Conservation (phyloP, 768 basidiomycete species). For the Tephrocybe sp. region DNA sequence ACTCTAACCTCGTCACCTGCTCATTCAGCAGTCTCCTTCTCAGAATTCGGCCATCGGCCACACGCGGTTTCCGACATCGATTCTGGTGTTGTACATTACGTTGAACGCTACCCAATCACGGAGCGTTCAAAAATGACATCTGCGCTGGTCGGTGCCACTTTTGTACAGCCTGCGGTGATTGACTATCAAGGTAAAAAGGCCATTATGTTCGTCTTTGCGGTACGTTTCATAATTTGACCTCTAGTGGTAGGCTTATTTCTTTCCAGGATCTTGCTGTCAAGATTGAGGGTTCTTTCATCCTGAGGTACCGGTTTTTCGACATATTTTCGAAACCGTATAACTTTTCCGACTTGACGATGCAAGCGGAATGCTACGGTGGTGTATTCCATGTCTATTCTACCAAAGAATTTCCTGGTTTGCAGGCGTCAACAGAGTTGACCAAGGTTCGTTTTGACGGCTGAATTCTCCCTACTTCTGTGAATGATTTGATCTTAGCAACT, state of each 20-base stretch:
- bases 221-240: constrained; percentile 28
- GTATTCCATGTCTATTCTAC: constrained; percentile 68
- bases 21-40: neutral
- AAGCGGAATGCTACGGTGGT: constrained; percentile 67
- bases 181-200: constrained; percentile 58
- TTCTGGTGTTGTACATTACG: constrained; percentile 42
- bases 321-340: constrained; percentile 43
- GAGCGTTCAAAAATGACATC: constrained; percentile 55
- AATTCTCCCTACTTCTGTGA: too few species aligned
- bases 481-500: constrained; percentile 37
- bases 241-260: neutral
- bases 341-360: constrained; percentile 39
- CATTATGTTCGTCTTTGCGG: constrained; percentile 65
- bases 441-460: constrained; percentile 59
- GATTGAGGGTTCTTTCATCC: constrained; percentile 62
- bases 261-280: constrained; percentile 72
- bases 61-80: neutral
- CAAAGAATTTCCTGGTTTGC: constrained; percentile 69
- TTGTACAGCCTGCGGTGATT: constrained; percentile 54
- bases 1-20: constrained; percentile 6
- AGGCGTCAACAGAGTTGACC: constrained; percentile 65
- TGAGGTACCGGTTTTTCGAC: constrained; percentile 68
- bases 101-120: constrained; percentile 38
- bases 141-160: constrained; percentile 59
- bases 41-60: constrained; percentile 5